These are phyloP conservation scores for Gaeumannomyces sp. DNA, from an alignment of 2,329 filamentous ascomycete genomes.

Conservation along the genomic window DNA sequence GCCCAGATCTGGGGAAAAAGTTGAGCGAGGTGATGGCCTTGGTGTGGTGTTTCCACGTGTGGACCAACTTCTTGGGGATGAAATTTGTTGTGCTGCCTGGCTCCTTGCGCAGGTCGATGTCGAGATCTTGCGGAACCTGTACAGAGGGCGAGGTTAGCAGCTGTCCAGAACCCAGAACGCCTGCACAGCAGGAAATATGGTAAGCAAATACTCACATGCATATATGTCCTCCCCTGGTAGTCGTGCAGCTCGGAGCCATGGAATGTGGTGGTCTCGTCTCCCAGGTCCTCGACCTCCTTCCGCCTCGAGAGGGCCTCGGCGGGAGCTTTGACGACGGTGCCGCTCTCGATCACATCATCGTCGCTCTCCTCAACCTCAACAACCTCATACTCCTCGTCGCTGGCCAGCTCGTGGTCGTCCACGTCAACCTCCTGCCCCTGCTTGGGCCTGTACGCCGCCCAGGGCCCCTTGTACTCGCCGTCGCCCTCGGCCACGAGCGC, in stretches of 20 bases:
- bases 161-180: neutral
- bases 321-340: conserved; percentile 53
- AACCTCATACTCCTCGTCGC: conserved; percentile 72
- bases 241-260: conserved; percentile 79
- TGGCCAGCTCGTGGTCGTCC: conserved; percentile 66
- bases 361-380: conserved; percentile 69
- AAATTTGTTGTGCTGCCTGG: conserved; percentile 77
- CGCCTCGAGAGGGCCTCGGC: conserved; percentile 46
- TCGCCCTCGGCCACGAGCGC: conserved; percentile 79
- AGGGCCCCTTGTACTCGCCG: conserved; percentile 86
- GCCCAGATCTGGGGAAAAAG: conserved; percentile 84
- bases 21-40: conserved; percentile 84
- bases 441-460: conserved; percentile 67
- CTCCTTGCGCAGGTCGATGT: conserved; percentile 79
- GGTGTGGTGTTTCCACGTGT: conserved; percentile 79
- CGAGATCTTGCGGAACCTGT: conserved; percentile 90
- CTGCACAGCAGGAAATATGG: neutral
- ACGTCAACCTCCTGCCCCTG: conserved; percentile 52
- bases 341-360: conserved; percentile 62
- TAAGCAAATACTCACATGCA: conserved; percentile 6
- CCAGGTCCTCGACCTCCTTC: conserved; percentile 52
- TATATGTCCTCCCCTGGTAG: conserved; percentile 87
- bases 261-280: conserved; percentile 79
- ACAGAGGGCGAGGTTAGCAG: conserved; percentile 41
- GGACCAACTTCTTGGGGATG: conserved; percentile 88